These are phyloP conservation scores for Colletotrichum endophyticum DNA, from an alignment of 2,329 filamentous ascomycete genomes.

Conservation along the genomic window DNA sequence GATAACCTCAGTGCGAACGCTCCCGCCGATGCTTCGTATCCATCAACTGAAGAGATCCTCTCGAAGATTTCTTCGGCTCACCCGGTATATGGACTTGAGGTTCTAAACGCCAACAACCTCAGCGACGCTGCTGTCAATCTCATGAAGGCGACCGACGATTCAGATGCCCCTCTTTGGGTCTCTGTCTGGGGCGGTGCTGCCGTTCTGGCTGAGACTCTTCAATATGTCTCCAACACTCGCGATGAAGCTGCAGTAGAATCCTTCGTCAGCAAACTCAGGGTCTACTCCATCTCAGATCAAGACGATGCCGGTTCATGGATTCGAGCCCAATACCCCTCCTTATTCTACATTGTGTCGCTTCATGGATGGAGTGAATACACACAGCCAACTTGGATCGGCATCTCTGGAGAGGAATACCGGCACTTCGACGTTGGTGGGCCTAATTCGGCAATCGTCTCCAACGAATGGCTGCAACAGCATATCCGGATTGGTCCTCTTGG, in stretches of 20 bases:
- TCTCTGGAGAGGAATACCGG: conserved; percentile 33
- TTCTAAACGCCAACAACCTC: conserved; percentile 29
- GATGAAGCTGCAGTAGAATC: conserved; percentile 31
- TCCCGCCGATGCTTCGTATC: conserved; percentile 46
- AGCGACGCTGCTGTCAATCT: conserved; percentile 47
- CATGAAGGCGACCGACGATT: conserved; percentile 25
- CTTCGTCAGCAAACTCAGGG: conserved; percentile 46
- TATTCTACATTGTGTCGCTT: conserved; percentile 59
- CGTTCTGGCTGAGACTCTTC: conserved; percentile 52
- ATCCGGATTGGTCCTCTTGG: conserved; percentile 55
- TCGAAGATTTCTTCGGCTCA: conserved; percentile 37
- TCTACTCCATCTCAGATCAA: conserved; percentile 64
- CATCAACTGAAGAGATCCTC: conserved; percentile 36
- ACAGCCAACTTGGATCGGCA: conserved; percentile 59
- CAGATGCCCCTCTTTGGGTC: conserved; percentile 51
- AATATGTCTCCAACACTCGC: conserved; percentile 38
- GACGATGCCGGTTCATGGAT: conserved; percentile 63
- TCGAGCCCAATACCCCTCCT: conserved; percentile 52
- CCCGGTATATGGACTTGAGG: conserved; percentile 34
- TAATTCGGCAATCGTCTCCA: conserved; percentile 41
- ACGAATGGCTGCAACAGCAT: conserved; percentile 55
- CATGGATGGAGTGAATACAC: conserved; percentile 62
- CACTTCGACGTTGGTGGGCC: neutral
- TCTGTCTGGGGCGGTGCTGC: conserved; percentile 59
- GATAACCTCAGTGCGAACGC: conserved; percentile 53